Conservation (phyloP, 1,284 basidiomycete species). For the Cryptococcus sp. region DNA sequence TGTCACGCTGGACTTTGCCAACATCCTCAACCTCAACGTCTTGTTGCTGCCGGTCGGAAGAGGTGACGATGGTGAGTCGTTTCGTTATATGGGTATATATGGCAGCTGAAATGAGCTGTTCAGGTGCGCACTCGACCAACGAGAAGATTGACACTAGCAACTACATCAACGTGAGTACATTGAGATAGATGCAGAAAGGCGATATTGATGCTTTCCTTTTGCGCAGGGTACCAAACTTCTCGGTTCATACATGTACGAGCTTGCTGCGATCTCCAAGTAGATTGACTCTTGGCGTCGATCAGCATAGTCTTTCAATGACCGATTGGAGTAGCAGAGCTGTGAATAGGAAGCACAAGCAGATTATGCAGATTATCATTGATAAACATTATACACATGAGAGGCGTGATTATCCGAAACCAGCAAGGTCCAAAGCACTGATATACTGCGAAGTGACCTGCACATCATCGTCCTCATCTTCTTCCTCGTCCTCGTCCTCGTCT, state of each 20-base stretch:
- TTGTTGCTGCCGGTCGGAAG: constrained; percentile 88
- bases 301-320: not conserved
- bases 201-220: not conserved
- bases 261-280: constrained; percentile 55
- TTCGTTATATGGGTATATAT: constrained; percentile 6
- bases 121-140: constrained; percentile 74
- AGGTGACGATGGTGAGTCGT: constrained; percentile 92
- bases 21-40: constrained; percentile 71
- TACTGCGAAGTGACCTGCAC: constrained; percentile 42
- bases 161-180: constrained; percentile 70
- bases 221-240: constrained; percentile 65
- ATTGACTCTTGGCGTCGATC: not conserved
- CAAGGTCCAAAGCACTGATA: constrained; percentile 49
- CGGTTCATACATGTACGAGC: constrained; percentile 80
- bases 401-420: constrained; percentile 27
- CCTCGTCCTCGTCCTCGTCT: constrained; percentile 43
- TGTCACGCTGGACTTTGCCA: constrained; percentile 93
- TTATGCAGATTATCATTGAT: not conserved
- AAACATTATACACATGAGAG: not conserved
- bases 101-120: not conserved
- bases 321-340: not conserved
- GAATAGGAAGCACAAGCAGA: not conserved
- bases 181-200: not conserved
- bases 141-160: constrained; percentile 94
- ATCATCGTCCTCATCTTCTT: constrained; percentile 43